Evolutionary conservation across 495 filamentous ascomycete genomes (phyloP).

Genomic region (Tuber indicum): DNA sequence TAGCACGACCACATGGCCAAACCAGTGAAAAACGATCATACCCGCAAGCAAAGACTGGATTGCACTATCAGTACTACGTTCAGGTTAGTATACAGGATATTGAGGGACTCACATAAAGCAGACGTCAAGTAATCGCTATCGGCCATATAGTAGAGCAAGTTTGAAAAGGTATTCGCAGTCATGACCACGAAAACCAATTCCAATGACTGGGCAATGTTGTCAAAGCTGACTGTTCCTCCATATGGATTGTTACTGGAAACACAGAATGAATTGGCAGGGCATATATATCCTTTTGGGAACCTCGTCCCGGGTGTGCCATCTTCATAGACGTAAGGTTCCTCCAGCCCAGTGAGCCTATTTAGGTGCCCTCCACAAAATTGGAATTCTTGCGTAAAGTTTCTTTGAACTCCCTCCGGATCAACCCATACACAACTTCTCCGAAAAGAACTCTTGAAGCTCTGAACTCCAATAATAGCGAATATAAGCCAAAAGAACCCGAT

Average conservation of each 20-base stretch:
- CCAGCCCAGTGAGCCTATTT: conserved; percentile 51
- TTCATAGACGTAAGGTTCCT: conserved; percentile 59
- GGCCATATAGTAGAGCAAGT: conserved; percentile 85
- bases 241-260: conserved; percentile 73
- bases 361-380: conserved; percentile 85
- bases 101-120: conserved; percentile 53
- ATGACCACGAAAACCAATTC: conserved; percentile 98
- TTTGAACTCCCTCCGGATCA: conserved; percentile 38
- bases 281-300: conserved; percentile 80
- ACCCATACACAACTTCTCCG: conserved; percentile 83
- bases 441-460: conserved; percentile 95
- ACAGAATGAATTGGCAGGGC: conserved; percentile 74
- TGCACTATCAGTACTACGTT: conserved; percentile 11
- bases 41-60: conserved; percentile 39
- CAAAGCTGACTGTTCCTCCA: conserved; percentile 84
- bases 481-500: conserved; percentile 99
- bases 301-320: conserved; percentile 47
- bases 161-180: conserved; percentile 93
- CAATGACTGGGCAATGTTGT: conserved; percentile 84
- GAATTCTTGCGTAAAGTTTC: conserved; percentile 51
- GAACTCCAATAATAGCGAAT: conserved; percentile 92
- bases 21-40: conserved; percentile 10
- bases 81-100: neutral
- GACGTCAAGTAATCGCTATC: conserved; percentile 84
- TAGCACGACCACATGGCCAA: neutral